Base-by-base conservation (phyloP, 306 rosid genomes). In the Senna siamea region DNA sequence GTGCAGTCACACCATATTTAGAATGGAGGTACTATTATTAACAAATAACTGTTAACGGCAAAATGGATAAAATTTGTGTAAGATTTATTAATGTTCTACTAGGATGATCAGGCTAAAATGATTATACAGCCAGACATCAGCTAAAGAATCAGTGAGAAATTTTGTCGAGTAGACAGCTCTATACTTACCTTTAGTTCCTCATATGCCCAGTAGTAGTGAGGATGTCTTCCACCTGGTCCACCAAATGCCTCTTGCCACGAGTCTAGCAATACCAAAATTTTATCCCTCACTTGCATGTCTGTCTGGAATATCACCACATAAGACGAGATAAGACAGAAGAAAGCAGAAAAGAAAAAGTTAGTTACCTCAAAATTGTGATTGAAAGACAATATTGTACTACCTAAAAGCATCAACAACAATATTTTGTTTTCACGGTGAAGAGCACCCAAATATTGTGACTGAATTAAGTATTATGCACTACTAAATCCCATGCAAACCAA, bases 171-270 rank as follows among this genome's bases (percentile, higher is more conserved):
- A 40, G 19, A 68, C 51, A 69, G 70, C 55, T 30, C 53, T 65
- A 35, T n/a, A 68, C 78, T 73, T 59, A 90, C 99, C 89, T 72
- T 88, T 70, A 95, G 69, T 78, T 95, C 99, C 23, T 95, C 98
- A 32, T 81, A 95, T 18, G 99, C 98, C 85, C 87, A 85, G 65
- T 86, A 90, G 87, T 95, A 95, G 56, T 95, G 98, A 76, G 99
- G 87, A 87, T 90, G 51, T 79, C 88, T 95, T 70, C 99, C 99
- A 64, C 85, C 84, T 4, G 99, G 80, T 14, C 98, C 99, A 50
- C 98, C 97, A 41, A 95, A 95, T 52, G 98, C 99, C 78, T 87
- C 96, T 83, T 95, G 96, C 99, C 98, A 95, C 20, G 92, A 90
- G 86, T 88, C 96, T 13, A 95, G 74, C 87, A 95, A 71, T 51